Conservation (phyloP, 2,329 filamentous ascomycete genomes). For the Trichoderma asperellum region DNA sequence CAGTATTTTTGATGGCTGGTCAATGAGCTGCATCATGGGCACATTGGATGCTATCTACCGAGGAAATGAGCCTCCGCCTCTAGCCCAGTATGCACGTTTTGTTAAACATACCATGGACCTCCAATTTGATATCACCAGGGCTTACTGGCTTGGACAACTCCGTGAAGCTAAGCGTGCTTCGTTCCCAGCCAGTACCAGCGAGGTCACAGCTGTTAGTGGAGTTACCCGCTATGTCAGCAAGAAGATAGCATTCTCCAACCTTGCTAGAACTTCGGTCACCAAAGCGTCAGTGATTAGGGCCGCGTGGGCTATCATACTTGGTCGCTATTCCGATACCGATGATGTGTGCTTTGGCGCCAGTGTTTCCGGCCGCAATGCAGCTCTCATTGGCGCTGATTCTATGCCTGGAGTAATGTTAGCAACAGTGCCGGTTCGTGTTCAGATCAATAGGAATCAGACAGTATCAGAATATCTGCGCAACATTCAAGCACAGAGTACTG, state of each 20-base stretch:
- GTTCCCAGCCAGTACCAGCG: neutral
- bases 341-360: slow-evolving; percentile 34
- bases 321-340: slow-evolving; percentile 23
- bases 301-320: slow-evolving; percentile 34
- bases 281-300: slow-evolving; percentile 31
- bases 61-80: slow-evolving; percentile 25
- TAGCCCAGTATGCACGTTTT: slow-evolving; percentile 17
- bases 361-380: slow-evolving; percentile 29
- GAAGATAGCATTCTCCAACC: neutral
- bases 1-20: slow-evolving; percentile 26
- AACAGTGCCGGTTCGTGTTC: slow-evolving; percentile 19
- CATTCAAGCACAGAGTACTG: slow-evolving; percentile 34
- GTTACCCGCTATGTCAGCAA: slow-evolving; percentile 9
- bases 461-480: slow-evolving; percentile 26
- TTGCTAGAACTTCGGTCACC: slow-evolving; percentile 3
- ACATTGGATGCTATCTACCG: slow-evolving; percentile 6
- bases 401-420: slow-evolving; percentile 23
- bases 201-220: neutral
- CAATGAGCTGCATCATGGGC: slow-evolving; percentile 5
- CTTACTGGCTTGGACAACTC: slow-evolving; percentile 18
- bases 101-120: slow-evolving; percentile 13
- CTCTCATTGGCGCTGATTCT: slow-evolving; percentile 2
- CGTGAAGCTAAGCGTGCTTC: slow-evolving; percentile 3
- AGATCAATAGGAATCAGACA: neutral
- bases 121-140: neutral